Evolutionary conservation across 2,329 filamentous ascomycete species (phyloP).

Genomic region (Hysterium pulicare): DNA sequence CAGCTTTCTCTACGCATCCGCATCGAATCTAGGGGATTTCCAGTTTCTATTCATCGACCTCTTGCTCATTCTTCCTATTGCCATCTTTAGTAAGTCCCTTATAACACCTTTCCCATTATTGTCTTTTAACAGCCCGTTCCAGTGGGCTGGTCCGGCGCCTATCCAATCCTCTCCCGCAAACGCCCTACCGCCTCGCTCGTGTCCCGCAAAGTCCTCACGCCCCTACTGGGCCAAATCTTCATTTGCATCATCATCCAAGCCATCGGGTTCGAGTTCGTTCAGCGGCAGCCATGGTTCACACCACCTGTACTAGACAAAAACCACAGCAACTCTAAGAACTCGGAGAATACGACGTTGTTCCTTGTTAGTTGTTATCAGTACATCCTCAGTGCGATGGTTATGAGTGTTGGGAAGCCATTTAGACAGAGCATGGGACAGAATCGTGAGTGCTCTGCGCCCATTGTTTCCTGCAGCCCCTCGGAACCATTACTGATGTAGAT

Average conservation of each 20-base stretch:
- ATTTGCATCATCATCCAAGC: slow-evolving; percentile 78
- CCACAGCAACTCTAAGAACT: slow-evolving; percentile 83
- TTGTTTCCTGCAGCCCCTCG: slow-evolving; percentile 10
- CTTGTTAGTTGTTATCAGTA: slow-evolving; percentile 92
- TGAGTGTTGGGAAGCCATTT: slow-evolving; percentile 90
- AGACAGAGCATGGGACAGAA: slow-evolving; percentile 77
- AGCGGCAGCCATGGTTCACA: slow-evolving; percentile 77
- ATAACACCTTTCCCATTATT: slow-evolving; percentile 34
- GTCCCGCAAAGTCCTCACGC: slow-evolving; percentile 84
- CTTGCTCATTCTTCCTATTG: slow-evolving; percentile 87
- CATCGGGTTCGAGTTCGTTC: slow-evolving; percentile 69
- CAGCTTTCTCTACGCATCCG: slow-evolving; percentile 91
- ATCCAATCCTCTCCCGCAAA: slow-evolving; percentile 72
- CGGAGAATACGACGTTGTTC: slow-evolving; percentile 89
- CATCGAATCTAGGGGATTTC: slow-evolving; percentile 93
- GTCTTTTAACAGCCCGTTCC: slow-evolving; percentile 36
- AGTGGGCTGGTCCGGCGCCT: slow-evolving; percentile 91
- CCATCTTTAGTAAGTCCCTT: slow-evolving; percentile 68
- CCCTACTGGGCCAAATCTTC: slow-evolving; percentile 81
- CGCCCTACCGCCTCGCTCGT: slow-evolving; percentile 89
- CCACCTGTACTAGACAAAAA: slow-evolving; percentile 74
- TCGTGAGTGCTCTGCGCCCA: slow-evolving; percentile 50
- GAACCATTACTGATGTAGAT: slow-evolving; percentile 10
- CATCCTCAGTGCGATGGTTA: slow-evolving; percentile 80
- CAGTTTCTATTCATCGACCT: slow-evolving; percentile 98